Percentiles rank a stretch among this genome's conserved stretches.
Conservation (phyloP, 2,329 filamentous ascomycete species). For the Cercospora janseana region DNA sequence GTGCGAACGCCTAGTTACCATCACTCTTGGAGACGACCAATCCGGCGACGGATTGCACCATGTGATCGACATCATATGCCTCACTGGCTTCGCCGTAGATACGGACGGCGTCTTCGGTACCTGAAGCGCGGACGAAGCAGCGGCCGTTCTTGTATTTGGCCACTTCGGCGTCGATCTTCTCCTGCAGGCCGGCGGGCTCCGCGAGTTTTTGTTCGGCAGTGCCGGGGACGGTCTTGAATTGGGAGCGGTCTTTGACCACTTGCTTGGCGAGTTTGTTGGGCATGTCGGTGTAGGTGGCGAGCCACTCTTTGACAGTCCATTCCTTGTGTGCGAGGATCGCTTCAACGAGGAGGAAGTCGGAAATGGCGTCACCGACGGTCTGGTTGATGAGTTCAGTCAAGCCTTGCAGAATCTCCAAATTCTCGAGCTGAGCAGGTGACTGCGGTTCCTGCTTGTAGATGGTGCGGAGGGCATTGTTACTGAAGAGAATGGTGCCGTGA, state of each 20-base stretch:
- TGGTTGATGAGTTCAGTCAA: conserved; percentile 94
- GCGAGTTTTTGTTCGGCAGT: conserved; percentile 80
- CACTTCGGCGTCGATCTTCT: conserved; percentile 81
- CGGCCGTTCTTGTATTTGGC: conserved; percentile 88
- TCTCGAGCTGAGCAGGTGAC: conserved; percentile 86
- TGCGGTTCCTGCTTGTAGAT: conserved; percentile 80
- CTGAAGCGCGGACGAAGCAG: conserved; percentile 86
- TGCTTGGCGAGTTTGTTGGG: conserved; percentile 94
- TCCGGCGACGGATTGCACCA: conserved; percentile 71
- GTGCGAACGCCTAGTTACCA: no score
- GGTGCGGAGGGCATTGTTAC: conserved; percentile 71
- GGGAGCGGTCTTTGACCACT: conserved; percentile 80
- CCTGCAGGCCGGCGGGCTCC: conserved; percentile 74
- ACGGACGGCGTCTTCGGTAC: conserved; percentile 92
- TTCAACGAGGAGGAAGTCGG: conserved; percentile 93
- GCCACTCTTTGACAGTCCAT: conserved; percentile 86
- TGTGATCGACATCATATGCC: conserved; percentile 82
- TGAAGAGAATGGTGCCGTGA: conserved; percentile 95
- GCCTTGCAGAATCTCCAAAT: conserved; percentile 78
- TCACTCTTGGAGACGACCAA: conserved; percentile 25
- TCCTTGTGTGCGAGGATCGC: conserved; percentile 92
- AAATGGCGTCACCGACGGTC: conserved; percentile 92
- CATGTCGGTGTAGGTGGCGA: conserved; percentile 86
- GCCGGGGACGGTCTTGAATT: conserved; percentile 81
- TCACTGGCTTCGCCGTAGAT: conserved; percentile 95